Evolutionary conservation across 2,329 filamentous ascomycete genomes (phyloP).

Genomic region (Colletotrichum gigasporum): DNA sequence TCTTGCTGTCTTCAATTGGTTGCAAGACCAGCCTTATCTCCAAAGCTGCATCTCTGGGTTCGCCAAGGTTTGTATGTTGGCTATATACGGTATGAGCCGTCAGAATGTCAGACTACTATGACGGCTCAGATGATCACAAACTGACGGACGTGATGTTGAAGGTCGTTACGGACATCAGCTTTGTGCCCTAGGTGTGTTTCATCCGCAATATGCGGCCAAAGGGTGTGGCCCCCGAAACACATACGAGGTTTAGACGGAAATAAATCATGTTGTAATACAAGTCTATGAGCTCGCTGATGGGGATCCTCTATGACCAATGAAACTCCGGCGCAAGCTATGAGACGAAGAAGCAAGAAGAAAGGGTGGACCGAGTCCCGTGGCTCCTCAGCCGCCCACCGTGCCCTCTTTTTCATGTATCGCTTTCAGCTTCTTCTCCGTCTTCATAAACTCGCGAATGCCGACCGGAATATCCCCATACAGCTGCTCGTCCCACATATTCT

Average conservation of each 20-base stretch:
- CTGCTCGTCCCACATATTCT: slow-evolving; percentile 69
- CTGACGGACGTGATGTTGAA: too few relatives aligned
- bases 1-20: too few relatives aligned
- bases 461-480: slow-evolving; percentile 86
- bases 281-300: slow-evolving; percentile 16
- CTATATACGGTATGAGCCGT: too few relatives aligned
- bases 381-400: slow-evolving; percentile 51
- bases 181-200: too few relatives aligned
- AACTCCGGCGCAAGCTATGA: slow-evolving; percentile 13
- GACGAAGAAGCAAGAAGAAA: neutral
- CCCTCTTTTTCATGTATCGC: slow-evolving; percentile 72
- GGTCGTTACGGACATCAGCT: too few relatives aligned
- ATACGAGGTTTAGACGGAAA: neutral
- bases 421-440: slow-evolving; percentile 90
- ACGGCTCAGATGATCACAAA: too few relatives aligned
- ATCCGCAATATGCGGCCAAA: too few relatives aligned
- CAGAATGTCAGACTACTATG: too few relatives aligned
- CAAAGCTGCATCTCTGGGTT: too few relatives aligned
- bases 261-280: neutral
- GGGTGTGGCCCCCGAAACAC: too few relatives aligned
- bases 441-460: slow-evolving; percentile 97
- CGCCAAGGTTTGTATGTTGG: too few relatives aligned
- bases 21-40: too few relatives aligned
- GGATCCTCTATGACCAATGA: neutral
- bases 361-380: slow-evolving; percentile 10